These are phyloP conservation scores for Tillandsia fasciculata DNA, from an alignment of 176 grass and related monocot species.

Conservation along the genomic window DNA sequence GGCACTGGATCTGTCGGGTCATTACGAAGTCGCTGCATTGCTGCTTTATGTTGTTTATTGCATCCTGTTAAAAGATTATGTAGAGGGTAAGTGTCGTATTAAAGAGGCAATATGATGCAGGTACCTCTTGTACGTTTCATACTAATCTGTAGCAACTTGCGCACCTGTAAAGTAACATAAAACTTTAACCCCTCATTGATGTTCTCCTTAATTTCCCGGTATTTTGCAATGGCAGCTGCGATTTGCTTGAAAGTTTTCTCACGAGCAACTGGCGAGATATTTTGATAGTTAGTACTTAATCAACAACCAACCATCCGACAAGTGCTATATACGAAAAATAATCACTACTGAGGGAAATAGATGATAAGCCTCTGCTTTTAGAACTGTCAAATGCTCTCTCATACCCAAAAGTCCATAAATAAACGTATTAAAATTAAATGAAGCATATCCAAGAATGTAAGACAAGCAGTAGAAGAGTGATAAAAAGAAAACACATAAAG, in stretches of 20 bases:
- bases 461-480: neutral
- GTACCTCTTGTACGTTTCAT: neutral
- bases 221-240: conserved; percentile 80
- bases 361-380: no score
- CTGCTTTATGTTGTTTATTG: conserved; percentile 83
- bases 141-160: neutral
- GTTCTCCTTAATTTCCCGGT: conserved; percentile 79
- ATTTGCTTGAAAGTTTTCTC: conserved; percentile 95
- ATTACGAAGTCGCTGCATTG: conserved; percentile 89
- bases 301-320: neutral
- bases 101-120: neutral
- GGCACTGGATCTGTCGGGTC: conserved; percentile 94
- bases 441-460: no score
- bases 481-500: conserved; percentile 17
- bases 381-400: no score
- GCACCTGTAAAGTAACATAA: conserved; percentile 91
- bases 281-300: neutral
- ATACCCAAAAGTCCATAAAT: no score
- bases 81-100: neutral
- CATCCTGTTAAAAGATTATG: conserved; percentile 44
- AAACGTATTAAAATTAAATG: no score
- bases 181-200: conserved; percentile 88
- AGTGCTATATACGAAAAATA: no score
- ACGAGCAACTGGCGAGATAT: conserved; percentile 57
- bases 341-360: no score